Evolutionary conservation across 345 rosid species (phyloP).

Genomic region (Carallia brachiata): DNA sequence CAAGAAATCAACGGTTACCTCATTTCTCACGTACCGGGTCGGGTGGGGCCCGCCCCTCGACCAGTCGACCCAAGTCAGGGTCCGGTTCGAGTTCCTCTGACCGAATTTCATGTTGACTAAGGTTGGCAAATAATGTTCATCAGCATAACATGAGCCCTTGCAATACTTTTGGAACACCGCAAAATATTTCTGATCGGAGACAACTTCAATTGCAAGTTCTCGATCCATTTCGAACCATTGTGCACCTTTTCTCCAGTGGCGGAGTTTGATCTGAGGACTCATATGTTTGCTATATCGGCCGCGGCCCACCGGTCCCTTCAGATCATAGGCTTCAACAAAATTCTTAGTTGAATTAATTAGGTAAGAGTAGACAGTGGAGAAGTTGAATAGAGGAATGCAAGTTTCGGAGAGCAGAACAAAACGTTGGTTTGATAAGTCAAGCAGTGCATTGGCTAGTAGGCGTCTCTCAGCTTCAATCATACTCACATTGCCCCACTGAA

Average conservation of each 20-base stretch:
- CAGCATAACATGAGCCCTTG: constrained; percentile 55
- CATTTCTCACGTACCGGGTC: constrained; percentile 36
- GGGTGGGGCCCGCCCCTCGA: constrained; percentile 76
- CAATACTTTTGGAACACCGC: constrained; percentile 58
- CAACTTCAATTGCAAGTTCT: constrained; percentile 49
- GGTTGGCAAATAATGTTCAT: constrained; percentile 84
- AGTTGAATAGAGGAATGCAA: constrained; percentile 85
- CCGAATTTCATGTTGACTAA: constrained; percentile 39
- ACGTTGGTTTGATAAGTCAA: constrained; percentile 63
- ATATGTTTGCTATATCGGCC: constrained; percentile 59
- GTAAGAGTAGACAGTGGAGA: constrained; percentile 57
- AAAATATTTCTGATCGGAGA: constrained; percentile 56
- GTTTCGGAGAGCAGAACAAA: constrained; percentile 77
- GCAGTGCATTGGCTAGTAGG: constrained; percentile 69
- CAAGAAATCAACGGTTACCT: constrained; percentile 53
- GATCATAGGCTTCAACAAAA: constrained; percentile 60
- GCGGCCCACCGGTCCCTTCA: constrained; percentile 50
- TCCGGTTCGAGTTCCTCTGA: constrained; percentile 55
- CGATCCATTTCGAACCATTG: constrained; percentile 85
- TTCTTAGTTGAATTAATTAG: constrained; percentile 46
- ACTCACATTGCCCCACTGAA: constrained; percentile 65
- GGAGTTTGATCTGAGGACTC: constrained; percentile 46
- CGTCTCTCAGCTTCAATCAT: constrained; percentile 88
- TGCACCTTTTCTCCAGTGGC: constrained; percentile 80
- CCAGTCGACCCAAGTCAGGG: constrained; percentile 88